phyloP scores from a whole-genome alignment of 805 yeast genomes.

The Candida coquimbonensis region DNA sequence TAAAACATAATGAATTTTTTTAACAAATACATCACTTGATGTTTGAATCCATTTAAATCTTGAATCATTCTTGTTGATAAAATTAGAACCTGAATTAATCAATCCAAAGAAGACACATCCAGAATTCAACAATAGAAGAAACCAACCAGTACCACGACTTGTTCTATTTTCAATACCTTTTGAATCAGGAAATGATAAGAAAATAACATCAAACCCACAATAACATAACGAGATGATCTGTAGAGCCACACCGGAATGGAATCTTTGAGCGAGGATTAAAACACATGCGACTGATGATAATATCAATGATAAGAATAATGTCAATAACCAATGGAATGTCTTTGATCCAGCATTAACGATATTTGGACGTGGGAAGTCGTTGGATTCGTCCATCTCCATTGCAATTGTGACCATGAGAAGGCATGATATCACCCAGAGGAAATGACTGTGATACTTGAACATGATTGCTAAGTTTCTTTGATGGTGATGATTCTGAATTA shows the following conservation, averaged over 20 bases:
- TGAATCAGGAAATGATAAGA: constrained; percentile 57
- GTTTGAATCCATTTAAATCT: constrained; percentile 24
- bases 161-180: constrained; percentile 62
- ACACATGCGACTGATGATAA: constrained; percentile 51
- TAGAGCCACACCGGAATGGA: constrained; percentile 36
- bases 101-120: constrained; percentile 48
- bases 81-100: constrained; percentile 45
- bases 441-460: neutral
- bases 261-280: constrained; percentile 46
- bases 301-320: constrained; percentile 40
- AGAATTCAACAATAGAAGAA: constrained; percentile 41
- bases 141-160: constrained; percentile 64
- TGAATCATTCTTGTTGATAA: constrained; percentile 16
- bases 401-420: constrained; percentile 7
- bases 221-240: constrained; percentile 44
- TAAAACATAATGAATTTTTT: constrained; percentile 34
- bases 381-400: constrained; percentile 25
- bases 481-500: too few relatives aligned
- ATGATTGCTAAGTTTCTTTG: neutral
- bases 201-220: constrained; percentile 47
- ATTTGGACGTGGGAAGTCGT: constrained; percentile 28
- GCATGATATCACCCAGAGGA: neutral
- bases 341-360: constrained; percentile 43
- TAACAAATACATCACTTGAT: constrained; percentile 31
- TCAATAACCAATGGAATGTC: constrained; percentile 58